These are phyloP conservation scores for Lumnitzera littorea DNA, from an alignment of 345 rosid species.

Conservation along the genomic window DNA sequence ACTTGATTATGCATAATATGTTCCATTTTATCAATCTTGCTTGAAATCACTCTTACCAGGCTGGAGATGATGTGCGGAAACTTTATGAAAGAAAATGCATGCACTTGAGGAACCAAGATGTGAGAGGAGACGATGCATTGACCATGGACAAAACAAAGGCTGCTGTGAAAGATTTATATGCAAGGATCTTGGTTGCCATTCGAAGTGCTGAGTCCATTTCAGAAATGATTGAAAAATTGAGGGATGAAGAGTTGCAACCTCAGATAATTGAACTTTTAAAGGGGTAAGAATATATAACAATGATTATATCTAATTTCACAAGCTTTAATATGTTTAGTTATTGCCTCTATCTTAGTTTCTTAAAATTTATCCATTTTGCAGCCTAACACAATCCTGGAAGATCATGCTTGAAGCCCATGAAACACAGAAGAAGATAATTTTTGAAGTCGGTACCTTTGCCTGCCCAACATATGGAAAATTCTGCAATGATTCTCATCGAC, in stretches of 20 bases:
- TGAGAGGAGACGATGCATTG: constrained; percentile 37
- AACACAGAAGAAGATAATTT: constrained; percentile 55
- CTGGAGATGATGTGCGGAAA: constrained; percentile 53
- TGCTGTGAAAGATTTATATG: constrained; percentile 53
- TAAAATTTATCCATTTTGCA: constrained; percentile 20
- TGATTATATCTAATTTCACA: too few species aligned
- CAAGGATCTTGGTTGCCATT: constrained; percentile 62
- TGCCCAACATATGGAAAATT: constrained; percentile 46
- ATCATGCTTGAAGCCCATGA: constrained; percentile 65
- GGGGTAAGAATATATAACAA: constrained; percentile 33
- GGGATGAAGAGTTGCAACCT: constrained; percentile 66
- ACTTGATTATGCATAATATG: not conserved
- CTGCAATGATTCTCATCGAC: constrained; percentile 57
- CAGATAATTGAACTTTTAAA: constrained; percentile 56
- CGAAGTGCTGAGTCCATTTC: constrained; percentile 66
- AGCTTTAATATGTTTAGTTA: too few species aligned
- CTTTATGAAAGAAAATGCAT: constrained; percentile 55
- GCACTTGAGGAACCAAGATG: constrained; percentile 42
- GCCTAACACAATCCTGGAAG: constrained; percentile 55
- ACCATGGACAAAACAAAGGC: constrained; percentile 49
- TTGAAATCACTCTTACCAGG: constrained; percentile 18
- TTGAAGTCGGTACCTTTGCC: constrained; percentile 49
- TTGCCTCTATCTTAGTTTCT: not conserved
- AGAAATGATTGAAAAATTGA: constrained; percentile 47
- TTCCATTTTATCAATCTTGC: not conserved